Base-by-base conservation (phyloP, 2,329 filamentous ascomycete genomes). In the Fusarium sp. region DNA sequence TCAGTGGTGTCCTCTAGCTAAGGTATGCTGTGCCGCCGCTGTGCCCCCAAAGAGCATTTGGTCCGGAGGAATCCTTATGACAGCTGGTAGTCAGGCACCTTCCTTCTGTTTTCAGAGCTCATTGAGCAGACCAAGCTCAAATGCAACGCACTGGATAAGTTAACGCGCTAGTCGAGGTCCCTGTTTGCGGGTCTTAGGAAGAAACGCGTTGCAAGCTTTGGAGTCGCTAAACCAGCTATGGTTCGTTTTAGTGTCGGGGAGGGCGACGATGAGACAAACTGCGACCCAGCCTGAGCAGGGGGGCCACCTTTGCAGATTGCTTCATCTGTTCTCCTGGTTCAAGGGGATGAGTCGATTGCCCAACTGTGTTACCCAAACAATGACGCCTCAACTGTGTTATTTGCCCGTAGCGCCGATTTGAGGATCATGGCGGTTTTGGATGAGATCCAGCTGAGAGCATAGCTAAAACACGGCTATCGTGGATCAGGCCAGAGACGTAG, bases 181-280 rank as follows among this genome's bases (percentile, higher is more conserved):
- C 64, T 74, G 71, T 69, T 67, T 76, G 72, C 64, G 73, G 75
- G 73, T 65, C 65, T 45, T 66, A 31, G 67, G 60, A 65, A 70
- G 64, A 76, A 75, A 75, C 73, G 67, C 70, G 70, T 71, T 66
- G 64, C 70, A 73, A 64, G 59, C 57, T 75, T 60, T 45, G 67
- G 65, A 59, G 62, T 68, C 66, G 61, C 68, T 72, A 75, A 76
- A 59, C 57, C 70, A 68, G 67, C 61, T 65, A 68, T 75, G 73
- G 73, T 73, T 71, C 73, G 73, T 76, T 76, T 77, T 76, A 76
- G 74, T 67, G 68, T 75, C 74, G 71, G 73, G 65, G 72, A 68
- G 37, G 64, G 73, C 73, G 73, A 75, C 31, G 58, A 66, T 76
- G 67, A 70, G 68, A 76, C 73, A 75, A 65, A 52, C 72, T 45